A percentile compares a stretch with the other conserved stretches of the same genome.
These are phyloP conservation scores for Backusella australiensis DNA, from an alignment of 192 early-diverging fungal species.

Conservation along the genomic window DNA sequence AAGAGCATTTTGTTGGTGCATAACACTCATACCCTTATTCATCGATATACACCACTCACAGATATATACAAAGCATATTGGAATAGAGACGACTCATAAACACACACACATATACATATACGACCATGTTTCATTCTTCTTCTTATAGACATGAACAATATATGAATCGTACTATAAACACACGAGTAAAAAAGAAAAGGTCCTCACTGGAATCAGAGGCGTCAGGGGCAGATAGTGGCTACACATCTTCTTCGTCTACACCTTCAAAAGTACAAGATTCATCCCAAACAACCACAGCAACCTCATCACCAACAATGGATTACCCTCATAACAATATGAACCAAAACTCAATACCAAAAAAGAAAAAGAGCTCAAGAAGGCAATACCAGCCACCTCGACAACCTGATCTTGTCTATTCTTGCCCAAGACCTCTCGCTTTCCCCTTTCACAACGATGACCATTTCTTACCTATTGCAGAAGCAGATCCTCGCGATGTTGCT, in stretches of 20 bases:
- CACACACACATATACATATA: conserved; percentile 1
- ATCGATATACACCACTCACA: background rate
- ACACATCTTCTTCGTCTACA: conserved; percentile 24
- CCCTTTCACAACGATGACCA: conserved; percentile 40
- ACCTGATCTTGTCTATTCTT: conserved; percentile 31
- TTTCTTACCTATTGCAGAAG: conserved; percentile 37
- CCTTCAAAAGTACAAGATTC: conserved; percentile 3
- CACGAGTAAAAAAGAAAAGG: conserved; percentile 8
- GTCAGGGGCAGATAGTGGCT: conserved; percentile 33
- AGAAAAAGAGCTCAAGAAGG: conserved; percentile 5
- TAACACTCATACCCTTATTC: background rate
- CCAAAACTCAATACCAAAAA: background rate
- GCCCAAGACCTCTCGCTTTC: conserved; percentile 37
- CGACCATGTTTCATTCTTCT: conserved; percentile 21
- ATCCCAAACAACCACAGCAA: background rate
- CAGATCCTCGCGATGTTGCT: conserved; percentile 28
- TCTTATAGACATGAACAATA: conserved; percentile 30
- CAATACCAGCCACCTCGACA: conserved; percentile 14
- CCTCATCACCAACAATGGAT: background rate
- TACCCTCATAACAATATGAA: background rate
- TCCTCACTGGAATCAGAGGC: conserved; percentile 21
- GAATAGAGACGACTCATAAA: background rate
- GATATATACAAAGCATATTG: background rate
- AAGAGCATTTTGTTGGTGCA: background rate
- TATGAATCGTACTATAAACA: background rate